Conservation (phyloP, 495 filamentous ascomycete species). For the Cetradonia linearis region DNA sequence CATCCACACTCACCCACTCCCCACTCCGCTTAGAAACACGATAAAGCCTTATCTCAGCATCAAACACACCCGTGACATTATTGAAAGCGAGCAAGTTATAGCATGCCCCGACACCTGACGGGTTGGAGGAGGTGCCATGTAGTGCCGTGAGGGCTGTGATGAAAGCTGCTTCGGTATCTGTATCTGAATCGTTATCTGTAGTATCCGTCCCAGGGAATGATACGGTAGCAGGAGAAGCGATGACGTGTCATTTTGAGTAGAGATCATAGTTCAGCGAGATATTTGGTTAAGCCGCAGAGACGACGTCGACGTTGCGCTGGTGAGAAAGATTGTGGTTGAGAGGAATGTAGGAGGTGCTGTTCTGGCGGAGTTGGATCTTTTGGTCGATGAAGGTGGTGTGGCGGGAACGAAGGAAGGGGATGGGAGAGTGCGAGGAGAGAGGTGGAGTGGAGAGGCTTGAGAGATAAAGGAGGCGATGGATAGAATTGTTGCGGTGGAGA, state of each 20-base stretch:
- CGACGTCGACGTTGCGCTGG: slow-evolving; percentile 10
- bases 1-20: slow-evolving; percentile 45
- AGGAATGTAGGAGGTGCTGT: neutral
- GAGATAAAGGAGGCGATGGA: neutral
- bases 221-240: neutral
- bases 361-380: neutral
- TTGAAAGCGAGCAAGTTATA: slow-evolving; percentile 61
- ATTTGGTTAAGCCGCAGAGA: neutral
- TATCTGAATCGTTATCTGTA: neutral
- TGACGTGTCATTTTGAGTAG: neutral
- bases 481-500: neutral
- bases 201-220: neutral
- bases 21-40: slow-evolving; percentile 47
- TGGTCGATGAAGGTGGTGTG: slow-evolving; percentile 10
- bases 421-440: neutral
- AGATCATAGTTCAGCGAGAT: neutral
- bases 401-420: neutral
- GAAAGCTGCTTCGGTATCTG: slow-evolving; percentile 15
- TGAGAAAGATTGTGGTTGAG: slow-evolving; percentile 14
- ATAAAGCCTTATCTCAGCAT: slow-evolving; percentile 61
- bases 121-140: slow-evolving; percentile 34
- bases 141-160: slow-evolving; percentile 8
- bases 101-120: slow-evolving; percentile 65
- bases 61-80: slow-evolving; percentile 52
- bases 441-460: neutral